Evolutionary conservation across 1,139 yeast species (phyloP).

Genomic region (Candida frijolesensis): DNA sequence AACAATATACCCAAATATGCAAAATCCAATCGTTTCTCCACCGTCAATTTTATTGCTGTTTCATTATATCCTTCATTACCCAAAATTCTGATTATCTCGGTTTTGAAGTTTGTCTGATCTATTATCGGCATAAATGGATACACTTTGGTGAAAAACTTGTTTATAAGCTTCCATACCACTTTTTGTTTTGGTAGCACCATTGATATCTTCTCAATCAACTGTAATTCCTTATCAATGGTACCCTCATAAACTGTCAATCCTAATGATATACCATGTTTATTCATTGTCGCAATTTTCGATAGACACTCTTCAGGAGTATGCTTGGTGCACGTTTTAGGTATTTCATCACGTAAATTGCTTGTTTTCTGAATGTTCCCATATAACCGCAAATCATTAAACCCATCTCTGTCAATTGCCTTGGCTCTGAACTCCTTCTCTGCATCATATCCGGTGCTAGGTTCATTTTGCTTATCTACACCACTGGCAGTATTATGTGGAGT

Average conservation of each 20-base stretch:
- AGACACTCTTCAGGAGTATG: background rate
- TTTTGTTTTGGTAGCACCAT: slow-evolving; percentile 33
- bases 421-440: slow-evolving; percentile 23
- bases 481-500: background rate
- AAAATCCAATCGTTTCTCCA: slow-evolving; percentile 35
- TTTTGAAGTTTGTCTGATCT: slow-evolving; percentile 32
- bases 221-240: slow-evolving; percentile 31
- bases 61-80: slow-evolving; percentile 28
- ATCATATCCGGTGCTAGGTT: slow-evolving; percentile 5
- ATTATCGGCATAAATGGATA: slow-evolving; percentile 42
- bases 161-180: slow-evolving; percentile 34
- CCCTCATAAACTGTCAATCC: slow-evolving; percentile 31
- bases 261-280: slow-evolving; percentile 21
- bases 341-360: slow-evolving; percentile 7
- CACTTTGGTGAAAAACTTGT: slow-evolving; percentile 30
- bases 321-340: background rate
- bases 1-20: slow-evolving; percentile 35
- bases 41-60: slow-evolving; percentile 20
- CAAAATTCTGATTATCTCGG: slow-evolving; percentile 24
- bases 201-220: slow-evolving; percentile 33
- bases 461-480: background rate
- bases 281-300: slow-evolving; percentile 18
- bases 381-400: slow-evolving; percentile 28
- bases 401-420: slow-evolving; percentile 32
- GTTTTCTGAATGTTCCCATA: slow-evolving; percentile 21